phyloP scores from a whole-genome alignment of 257 asterid genomes.

The Petunia axillaris region DNA sequence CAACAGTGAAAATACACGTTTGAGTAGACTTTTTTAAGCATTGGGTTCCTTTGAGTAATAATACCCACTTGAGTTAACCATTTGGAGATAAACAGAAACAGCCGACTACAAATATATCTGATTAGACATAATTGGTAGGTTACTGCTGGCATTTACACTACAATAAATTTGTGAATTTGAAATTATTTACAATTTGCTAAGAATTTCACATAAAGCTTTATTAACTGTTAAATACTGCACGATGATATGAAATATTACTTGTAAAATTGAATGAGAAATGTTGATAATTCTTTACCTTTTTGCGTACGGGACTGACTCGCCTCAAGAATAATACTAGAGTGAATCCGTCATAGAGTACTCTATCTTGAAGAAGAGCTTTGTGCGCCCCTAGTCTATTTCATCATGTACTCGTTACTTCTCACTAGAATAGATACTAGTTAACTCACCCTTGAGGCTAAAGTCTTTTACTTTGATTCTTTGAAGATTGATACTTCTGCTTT shows the following conservation, averaged over 20 bases:
- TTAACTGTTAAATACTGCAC: no score
- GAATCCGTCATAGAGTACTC: no score
- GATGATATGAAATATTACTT: no score
- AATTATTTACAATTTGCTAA: neutral
- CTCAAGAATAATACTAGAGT: no score
- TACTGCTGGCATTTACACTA: neutral
- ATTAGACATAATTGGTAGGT: conserved; percentile 22
- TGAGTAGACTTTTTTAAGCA: conserved; percentile 19
- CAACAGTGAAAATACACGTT: conserved; percentile 20
- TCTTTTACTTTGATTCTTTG: neutral
- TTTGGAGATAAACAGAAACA: neutral
- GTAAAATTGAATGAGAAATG: no score
- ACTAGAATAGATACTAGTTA: no score
- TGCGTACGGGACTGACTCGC: no score
- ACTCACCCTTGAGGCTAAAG: no score
- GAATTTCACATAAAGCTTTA: neutral
- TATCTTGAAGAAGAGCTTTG: no score
- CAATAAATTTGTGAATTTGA: neutral
- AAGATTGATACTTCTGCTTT: neutral
- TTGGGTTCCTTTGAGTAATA: conserved; percentile 19
- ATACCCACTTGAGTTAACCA: conserved; percentile 25
- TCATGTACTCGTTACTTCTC: no score
- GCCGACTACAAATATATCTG: conserved; percentile 18
- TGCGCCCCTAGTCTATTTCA: no score
- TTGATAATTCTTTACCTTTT: no score